Conservation (phyloP, 108 stramenopile genomes). For the Pseudonitzschia multiseries region DNA sequence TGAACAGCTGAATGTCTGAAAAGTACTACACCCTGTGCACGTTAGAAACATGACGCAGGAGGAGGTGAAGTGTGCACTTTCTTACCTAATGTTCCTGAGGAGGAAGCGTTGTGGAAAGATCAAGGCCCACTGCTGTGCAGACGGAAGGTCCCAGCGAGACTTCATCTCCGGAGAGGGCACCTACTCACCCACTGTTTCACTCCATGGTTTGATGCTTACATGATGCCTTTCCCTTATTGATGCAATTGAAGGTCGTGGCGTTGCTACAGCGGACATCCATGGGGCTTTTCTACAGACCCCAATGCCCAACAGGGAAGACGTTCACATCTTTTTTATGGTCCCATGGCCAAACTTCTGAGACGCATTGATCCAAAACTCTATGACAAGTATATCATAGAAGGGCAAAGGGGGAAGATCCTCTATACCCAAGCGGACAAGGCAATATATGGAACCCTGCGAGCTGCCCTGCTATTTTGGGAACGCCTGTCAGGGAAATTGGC, state of each 20-base stretch:
- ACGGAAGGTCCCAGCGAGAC: not conserved
- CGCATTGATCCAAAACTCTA: not conserved
- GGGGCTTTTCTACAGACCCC: conserved; percentile 47
- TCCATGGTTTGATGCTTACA: not conserved
- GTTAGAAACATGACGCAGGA: not conserved
- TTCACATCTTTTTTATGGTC: no score
- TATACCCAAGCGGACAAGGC: conserved; percentile 47
- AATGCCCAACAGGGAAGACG: not conserved
- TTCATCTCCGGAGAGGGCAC: not conserved
- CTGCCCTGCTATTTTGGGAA: conserved; percentile 41
- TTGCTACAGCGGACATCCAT: conserved; percentile 34
- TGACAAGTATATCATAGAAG: conserved; percentile 19
- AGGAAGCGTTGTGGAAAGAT: not conserved
- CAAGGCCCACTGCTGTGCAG: not conserved
- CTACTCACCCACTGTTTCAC: not conserved
- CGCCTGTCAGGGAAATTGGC: conserved; percentile 14
- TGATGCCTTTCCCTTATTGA: conserved; percentile 36
- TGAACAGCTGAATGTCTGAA: not conserved
- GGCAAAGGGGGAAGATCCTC: conserved; percentile 28
- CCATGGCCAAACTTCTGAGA: conserved; percentile 9
- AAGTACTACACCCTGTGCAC: not conserved
- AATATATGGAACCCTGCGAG: conserved; percentile 40
- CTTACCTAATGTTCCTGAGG: not conserved
- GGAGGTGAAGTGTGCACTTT: not conserved
- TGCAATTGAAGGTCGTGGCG: conserved; percentile 36